Evolutionary conservation across 2,329 filamentous ascomycete genomes (phyloP).

Genomic region (Fusarium sp.): DNA sequence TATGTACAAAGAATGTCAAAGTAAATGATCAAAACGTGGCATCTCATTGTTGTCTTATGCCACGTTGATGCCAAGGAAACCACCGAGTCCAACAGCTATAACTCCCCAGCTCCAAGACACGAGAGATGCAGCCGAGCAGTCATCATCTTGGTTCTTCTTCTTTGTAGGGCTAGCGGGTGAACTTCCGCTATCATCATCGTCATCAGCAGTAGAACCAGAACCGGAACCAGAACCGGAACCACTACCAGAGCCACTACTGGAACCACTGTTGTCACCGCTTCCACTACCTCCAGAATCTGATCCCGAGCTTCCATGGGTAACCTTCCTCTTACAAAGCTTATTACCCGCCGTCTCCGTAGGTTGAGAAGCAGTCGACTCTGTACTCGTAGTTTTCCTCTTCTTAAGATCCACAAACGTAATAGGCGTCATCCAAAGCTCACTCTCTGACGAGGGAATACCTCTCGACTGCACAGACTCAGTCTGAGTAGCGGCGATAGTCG

Average conservation of each 20-base stretch:
- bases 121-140: constrained; percentile 17
- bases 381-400: constrained; percentile 15
- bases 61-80: constrained; percentile 14
- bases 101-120: constrained; percentile 9
- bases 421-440: constrained; percentile 39
- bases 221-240: not conserved
- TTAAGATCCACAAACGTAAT: constrained; percentile 26
- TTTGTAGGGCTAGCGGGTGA: not conserved
- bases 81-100: constrained; percentile 14
- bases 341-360: not conserved
- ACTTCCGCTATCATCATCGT: not conserved
- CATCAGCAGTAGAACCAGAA: not conserved
- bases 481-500: not conserved
- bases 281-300: not conserved
- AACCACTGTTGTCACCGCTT: not conserved
- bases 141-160: not conserved
- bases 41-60: not conserved
- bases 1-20: not conserved
- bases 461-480: not conserved
- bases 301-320: not conserved
- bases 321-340: constrained; percentile 22
- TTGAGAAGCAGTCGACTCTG: not conserved
- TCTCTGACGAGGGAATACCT: constrained; percentile 29
- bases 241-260: not conserved
- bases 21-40: not conserved